These are phyloP conservation scores for Malus domestica DNA, from an alignment of 306 rosid genomes.

Conservation along the genomic window ASM211411v1 NC_041791.1:12532501-12533000, in stretches of 20 bases:
- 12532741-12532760: not conserved
- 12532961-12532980: not conserved
- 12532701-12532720: not conserved
- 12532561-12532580: conserved; percentile 72
- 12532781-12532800: not conserved
- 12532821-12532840: not conserved
- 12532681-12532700: not conserved
- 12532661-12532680: not conserved
- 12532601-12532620: conserved; percentile 72
- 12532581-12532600: conserved; percentile 69
- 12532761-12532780: not conserved
- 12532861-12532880: not conserved
- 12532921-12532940: not conserved
- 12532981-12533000: not conserved
- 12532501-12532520: conserved; percentile 52
- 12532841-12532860: not conserved
- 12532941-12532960: not conserved
- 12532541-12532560: conserved; percentile 72
- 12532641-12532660: conserved; percentile 48
- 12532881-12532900: not conserved
- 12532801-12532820: not conserved
- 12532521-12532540: conserved; percentile 68
- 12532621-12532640: conserved; percentile 69
- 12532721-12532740: not conserved
- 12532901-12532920: not conserved